Percentiles rank a stretch among this genome's conserved stretches.
Conservation (phyloP, 305 asterid genomes). For the Fraxinus dipetala region DNA sequence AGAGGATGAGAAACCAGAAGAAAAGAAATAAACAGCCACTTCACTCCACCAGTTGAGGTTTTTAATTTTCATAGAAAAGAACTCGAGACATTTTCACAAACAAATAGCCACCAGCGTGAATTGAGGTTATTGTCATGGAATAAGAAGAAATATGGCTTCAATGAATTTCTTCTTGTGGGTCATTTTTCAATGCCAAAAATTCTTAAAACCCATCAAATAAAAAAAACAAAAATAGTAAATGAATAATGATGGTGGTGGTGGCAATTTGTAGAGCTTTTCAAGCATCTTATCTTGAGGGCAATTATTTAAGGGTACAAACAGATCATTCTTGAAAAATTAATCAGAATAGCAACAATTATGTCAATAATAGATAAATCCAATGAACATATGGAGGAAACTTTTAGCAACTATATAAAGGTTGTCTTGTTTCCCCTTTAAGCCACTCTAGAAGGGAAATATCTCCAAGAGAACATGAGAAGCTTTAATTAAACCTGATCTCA, state of each 20-base stretch:
- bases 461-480: neutral
- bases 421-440: neutral
- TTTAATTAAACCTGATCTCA: neutral
- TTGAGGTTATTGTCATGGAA: neutral
- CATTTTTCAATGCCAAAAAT: neutral
- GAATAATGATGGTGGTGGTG: no score
- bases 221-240: no score
- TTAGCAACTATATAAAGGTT: neutral
- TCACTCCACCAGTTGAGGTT: neutral
- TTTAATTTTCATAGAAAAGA: neutral
- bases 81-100: neutral
- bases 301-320: neutral
- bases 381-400: neutral
- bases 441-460: neutral
- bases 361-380: neutral
- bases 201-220: neutral
- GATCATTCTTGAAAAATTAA: neutral
- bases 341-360: neutral
- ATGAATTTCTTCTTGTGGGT: neutral
- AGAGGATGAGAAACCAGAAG: neutral
- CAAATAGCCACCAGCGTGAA: neutral
- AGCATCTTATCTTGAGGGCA: neutral
- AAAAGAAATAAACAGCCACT: neutral
- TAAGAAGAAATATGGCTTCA: neutral
- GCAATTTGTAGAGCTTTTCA: neutral